Evolutionary conservation across 2,329 filamentous ascomycete genomes (phyloP), one percentile per base, ranked within the genome.

Genomic region (Nemania serpens): DNA sequence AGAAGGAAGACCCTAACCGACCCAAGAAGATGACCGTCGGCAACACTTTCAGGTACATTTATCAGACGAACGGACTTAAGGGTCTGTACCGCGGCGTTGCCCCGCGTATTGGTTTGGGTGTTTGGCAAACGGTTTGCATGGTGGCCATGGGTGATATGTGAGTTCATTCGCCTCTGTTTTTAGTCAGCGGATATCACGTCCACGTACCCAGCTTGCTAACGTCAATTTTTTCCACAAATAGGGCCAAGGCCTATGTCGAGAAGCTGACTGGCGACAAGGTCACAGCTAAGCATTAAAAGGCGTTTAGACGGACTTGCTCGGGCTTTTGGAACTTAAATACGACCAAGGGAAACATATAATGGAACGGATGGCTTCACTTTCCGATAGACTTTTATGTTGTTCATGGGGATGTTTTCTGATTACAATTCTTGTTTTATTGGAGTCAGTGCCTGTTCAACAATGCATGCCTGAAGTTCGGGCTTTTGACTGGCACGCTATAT

Each of bases 111-210:
- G 93, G 93, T 70, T 88, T 99, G 67, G 90, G 95, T 75, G 87
- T 99, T 81, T 99, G 95, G 95, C 95, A 99, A 85, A 99, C 95
- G 65, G 90, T 99, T 74, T 99, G 95, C 85, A 99, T 99, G 95
- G 95, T 99, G 80, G 95, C 94, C 74, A 84, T 98, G 78, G 95
- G 95, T 80, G 95, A 98, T 81, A 93, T 96, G 93, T 96, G 81
- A 83, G 92, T 87, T 43, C 57, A 63, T 15, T 25, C 42, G 58
- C 63, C 18, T 39, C 25, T 29, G 7, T 11, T 37, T 9, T 54
- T 43, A 36, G n/a, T 43, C 53, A 25, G 36, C n/a, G 37, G 25
- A 29, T n/a, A 39, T 11, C 17, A 12, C 47, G 13, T 46, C 20
- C 17, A 45, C 55, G 64, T 65, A 36, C 51, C 49, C 22, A 43